Percentiles rank a stretch among this genome's conserved stretches.
phyloP scores from a whole-genome alignment of 179 eudicot genomes.

The Drosera spatulata region DNA sequence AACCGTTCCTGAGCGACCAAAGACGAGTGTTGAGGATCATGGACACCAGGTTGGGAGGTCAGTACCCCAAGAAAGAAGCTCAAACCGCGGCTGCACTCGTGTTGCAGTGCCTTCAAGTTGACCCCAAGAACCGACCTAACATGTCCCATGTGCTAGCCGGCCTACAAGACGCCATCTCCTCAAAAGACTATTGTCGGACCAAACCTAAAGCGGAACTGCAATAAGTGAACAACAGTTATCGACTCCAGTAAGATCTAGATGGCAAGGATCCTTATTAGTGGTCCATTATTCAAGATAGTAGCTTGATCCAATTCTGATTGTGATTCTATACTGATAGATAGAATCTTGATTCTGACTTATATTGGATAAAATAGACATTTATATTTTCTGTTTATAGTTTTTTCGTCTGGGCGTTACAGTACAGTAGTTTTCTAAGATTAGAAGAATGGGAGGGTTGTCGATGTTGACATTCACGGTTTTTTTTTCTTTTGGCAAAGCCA shows the following conservation, averaged over 20 bases:
- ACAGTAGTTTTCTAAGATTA: too few relatives aligned
- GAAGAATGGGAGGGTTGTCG: too few relatives aligned
- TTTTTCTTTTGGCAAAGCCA: too few relatives aligned
- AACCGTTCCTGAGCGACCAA: slow-evolving; percentile 29
- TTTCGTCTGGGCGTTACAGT: too few relatives aligned
- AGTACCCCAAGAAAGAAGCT: slow-evolving; percentile 41
- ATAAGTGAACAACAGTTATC: neutral
- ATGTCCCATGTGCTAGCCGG: slow-evolving; percentile 26
- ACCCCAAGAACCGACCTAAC: slow-evolving; percentile 35
- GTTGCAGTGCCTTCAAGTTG: slow-evolving; percentile 27
- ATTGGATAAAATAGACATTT: too few relatives aligned
- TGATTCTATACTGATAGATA: too few relatives aligned
- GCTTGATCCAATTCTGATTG: too few relatives aligned
- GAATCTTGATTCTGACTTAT: too few relatives aligned
- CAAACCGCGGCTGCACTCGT: slow-evolving; percentile 28
- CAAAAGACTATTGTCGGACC: slow-evolving; percentile 16
- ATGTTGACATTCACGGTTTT: too few relatives aligned
- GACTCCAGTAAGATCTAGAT: neutral
- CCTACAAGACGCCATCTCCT: slow-evolving; percentile 16
- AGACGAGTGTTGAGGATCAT: slow-evolving; percentile 37
- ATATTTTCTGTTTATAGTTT: too few relatives aligned
- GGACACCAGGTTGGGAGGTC: slow-evolving; percentile 47
- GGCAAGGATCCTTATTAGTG: too few relatives aligned
- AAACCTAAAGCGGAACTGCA: neutral
- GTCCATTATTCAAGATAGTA: too few relatives aligned